Percentiles rank a stretch among this genome's conserved stretches.
phyloP scores from a whole-genome alignment of 1,284 basidiomycete species.

The Violaceomyces palustris region DNA sequence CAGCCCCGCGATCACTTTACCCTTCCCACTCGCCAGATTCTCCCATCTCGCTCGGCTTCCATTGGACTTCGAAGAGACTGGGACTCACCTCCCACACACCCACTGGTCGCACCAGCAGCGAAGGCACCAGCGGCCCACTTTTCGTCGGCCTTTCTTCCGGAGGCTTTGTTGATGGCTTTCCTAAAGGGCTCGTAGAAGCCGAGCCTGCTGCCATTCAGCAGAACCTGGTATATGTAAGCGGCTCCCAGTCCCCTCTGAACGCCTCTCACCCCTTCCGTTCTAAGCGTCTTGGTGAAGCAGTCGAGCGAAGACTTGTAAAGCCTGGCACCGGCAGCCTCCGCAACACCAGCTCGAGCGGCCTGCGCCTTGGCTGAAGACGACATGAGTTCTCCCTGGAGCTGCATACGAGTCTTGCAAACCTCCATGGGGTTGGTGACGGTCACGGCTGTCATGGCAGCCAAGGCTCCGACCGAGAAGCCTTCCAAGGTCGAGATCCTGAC shows the following conservation, averaged over 20 bases:
- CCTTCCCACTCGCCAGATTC: no score
- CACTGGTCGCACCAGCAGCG: conserved; percentile 78
- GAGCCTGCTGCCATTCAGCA: conserved; percentile 88
- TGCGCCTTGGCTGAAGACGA: conserved; percentile 17
- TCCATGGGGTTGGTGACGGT: conserved; percentile 47
- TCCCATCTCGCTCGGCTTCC: no score
- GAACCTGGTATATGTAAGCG: conserved; percentile 66
- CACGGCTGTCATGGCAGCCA: conserved; percentile 41
- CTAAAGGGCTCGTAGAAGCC: conserved; percentile 95
- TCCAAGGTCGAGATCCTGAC: conserved; percentile 36
- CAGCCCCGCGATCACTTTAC: no score
- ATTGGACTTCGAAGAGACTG: no score
- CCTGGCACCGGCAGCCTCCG: conserved; percentile 8
- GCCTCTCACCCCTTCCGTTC: conserved; percentile 81
- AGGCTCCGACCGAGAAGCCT: conserved; percentile 31
- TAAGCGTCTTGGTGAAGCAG: conserved; percentile 82
- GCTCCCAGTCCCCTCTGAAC: conserved; percentile 83
- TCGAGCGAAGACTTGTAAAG: conserved; percentile 84
- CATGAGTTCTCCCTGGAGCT: conserved; percentile 47
- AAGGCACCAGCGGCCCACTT: conserved; percentile 58
- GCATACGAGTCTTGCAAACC: conserved; percentile 48
- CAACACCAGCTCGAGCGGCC: conserved; percentile 2
- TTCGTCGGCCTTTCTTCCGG: conserved; percentile 66
- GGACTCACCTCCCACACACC: conserved; percentile 74
- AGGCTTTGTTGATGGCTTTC: conserved; percentile 63